Conservation (phyloP, 495 filamentous ascomycete species). For the Rusavskia elegans region DNA sequence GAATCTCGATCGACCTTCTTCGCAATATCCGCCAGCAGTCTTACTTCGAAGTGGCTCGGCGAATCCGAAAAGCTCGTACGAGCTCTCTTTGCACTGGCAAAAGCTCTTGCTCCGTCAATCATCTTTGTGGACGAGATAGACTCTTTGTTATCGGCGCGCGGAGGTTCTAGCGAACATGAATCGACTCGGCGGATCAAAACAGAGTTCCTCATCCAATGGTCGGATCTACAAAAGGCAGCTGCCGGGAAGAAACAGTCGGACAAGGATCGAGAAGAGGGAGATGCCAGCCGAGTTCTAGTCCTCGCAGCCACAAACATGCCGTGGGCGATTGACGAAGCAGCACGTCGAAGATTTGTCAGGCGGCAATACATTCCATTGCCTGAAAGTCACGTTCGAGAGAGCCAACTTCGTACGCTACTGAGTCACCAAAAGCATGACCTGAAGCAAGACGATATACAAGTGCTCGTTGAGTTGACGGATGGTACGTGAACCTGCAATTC, state of each 20-base stretch:
- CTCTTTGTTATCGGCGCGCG: constrained; percentile 73
- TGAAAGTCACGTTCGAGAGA: constrained; percentile 60
- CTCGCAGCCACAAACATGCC: constrained; percentile 92
- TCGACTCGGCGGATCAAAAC: constrained; percentile 91
- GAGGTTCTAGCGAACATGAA: constrained; percentile 77
- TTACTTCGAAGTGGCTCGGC: constrained; percentile 93
- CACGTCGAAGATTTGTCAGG: constrained; percentile 77
- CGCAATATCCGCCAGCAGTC: constrained; percentile 81
- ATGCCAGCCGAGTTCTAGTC: constrained; percentile 79
- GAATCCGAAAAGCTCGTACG: constrained; percentile 96
- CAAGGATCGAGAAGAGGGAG: constrained; percentile 56
- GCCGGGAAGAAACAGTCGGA: constrained; percentile 65
- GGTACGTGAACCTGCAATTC: constrained; percentile 35
- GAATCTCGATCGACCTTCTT: constrained; percentile 95
- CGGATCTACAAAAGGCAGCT: constrained; percentile 78
- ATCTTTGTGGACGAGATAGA: constrained; percentile 99
- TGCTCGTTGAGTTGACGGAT: constrained; percentile 69
- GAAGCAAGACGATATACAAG: constrained; percentile 53
- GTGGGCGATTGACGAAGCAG: constrained; percentile 97
- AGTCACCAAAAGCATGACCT: constrained; percentile 78
- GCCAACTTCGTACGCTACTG: constrained; percentile 62
- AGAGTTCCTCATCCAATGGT: constrained; percentile 97
- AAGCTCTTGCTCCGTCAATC: constrained; percentile 95
- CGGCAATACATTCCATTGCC: constrained; percentile 93
- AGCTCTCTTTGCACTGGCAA: constrained; percentile 92